Evolutionary conservation across 768 basidiomycete species (phyloP).

Genomic region (Boletus fagicola): DNA sequence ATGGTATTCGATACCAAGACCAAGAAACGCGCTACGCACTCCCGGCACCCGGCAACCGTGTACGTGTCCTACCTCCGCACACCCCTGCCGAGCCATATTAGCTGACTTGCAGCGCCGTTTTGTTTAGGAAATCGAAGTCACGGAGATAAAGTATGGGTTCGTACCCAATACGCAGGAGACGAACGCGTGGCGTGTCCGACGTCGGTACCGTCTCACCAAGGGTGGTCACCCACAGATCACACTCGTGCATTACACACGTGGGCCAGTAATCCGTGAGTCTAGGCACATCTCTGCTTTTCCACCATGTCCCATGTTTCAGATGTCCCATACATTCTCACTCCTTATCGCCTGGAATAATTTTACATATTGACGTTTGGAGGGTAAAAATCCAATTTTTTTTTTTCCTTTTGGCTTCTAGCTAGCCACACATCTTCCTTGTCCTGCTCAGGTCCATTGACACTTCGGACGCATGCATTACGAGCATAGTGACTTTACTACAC

Average conservation of each 20-base stretch:
- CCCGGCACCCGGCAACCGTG: conserved; percentile 53
- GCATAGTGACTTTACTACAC: background rate
- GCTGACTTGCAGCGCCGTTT: background rate
- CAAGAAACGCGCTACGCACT: conserved; percentile 57
- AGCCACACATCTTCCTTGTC: background rate
- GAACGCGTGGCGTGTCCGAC: conserved; percentile 63
- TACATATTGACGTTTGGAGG: background rate
- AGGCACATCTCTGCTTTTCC: background rate
- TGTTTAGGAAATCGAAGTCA: conserved; percentile 70
- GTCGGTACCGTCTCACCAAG: conserved; percentile 69
- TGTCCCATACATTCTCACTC: conserved; percentile 8
- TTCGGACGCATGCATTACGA: background rate
- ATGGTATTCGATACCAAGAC: conserved; percentile 78
- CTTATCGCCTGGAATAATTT: conserved; percentile 9
- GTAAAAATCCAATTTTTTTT: background rate
- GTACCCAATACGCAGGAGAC: conserved; percentile 62
- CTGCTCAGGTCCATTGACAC: background rate
- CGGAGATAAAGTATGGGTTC: conserved; percentile 74
- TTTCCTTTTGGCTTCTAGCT: background rate
- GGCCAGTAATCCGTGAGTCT: conserved; percentile 58
- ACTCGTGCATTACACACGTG: conserved; percentile 74
- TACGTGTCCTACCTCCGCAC: conserved; percentile 36
- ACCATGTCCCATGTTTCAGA: conserved; percentile 21
- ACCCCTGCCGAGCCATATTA: background rate
- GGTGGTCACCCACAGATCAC: conserved; percentile 73